A percentile compares a stretch with the other conserved stretches of the same genome.
Conservation (phyloP, 2,329 filamentous ascomycete genomes). For the Aspergillus tubingensis region DNA sequence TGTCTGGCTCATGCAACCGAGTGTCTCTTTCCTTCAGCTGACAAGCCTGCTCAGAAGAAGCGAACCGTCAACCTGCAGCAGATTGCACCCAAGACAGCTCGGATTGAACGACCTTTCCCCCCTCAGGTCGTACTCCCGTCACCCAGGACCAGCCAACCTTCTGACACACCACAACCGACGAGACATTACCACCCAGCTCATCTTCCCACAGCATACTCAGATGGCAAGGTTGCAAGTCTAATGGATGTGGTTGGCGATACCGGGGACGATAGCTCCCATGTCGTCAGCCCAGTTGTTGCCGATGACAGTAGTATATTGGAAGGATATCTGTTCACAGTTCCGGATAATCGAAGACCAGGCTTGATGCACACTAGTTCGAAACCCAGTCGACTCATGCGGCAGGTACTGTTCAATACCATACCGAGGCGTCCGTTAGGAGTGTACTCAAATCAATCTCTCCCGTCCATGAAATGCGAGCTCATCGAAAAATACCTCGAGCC, state of each 20-base stretch:
- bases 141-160: not conserved
- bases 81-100: not conserved
- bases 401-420: conserved; percentile 52
- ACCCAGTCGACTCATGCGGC: conserved; percentile 25
- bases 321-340: conserved; percentile 50
- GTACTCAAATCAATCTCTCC: conserved; percentile 22
- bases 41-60: conserved; percentile 7
- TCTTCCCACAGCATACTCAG: not conserved
- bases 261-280: conserved; percentile 48
- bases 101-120: not conserved
- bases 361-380: conserved; percentile 27
- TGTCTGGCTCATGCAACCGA: conserved; percentile 54
- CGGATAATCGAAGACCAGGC: conserved; percentile 19
- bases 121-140: not conserved
- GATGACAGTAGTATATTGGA: conserved; percentile 57
- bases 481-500: conserved; percentile 54
- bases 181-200: not conserved
- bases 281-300: conserved; percentile 55
- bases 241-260: conserved; percentile 20
- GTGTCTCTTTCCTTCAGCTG: conserved; percentile 47
- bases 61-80: conserved; percentile 4
- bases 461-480: conserved; percentile 45
- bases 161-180: not conserved
- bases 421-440: conserved; percentile 48
- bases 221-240: conserved; percentile 9